phyloP scores from a whole-genome alignment of 495 filamentous ascomycete species.

The Acidomyces sp. region DNA sequence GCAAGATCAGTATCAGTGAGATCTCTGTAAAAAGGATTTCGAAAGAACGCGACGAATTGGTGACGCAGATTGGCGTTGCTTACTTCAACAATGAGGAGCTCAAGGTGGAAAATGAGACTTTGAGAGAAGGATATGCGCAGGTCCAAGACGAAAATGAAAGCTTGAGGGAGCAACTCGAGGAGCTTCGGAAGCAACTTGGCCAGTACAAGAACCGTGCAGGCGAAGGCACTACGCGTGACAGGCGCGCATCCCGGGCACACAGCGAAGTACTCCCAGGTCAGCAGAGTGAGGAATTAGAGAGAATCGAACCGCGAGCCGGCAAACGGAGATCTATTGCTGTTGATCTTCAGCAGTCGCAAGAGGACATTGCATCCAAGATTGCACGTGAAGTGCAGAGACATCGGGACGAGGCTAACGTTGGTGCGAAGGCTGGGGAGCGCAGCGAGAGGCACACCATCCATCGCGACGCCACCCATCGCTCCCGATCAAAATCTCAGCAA shows the following conservation, averaged over 20 bases:
- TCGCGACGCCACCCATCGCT: not conserved
- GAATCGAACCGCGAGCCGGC: no score
- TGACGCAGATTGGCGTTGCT: conserved; percentile 50
- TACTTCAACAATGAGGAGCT: conserved; percentile 51
- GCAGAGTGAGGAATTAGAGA: no score
- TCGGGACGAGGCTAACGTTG: not conserved
- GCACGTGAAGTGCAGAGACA: conserved; percentile 8
- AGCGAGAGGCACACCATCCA: not conserved
- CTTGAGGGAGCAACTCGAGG: not conserved
- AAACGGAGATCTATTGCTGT: no score
- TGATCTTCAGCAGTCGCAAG: not conserved
- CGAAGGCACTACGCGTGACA: not conserved
- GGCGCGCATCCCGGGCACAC: not conserved
- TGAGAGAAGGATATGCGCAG: conserved; percentile 19
- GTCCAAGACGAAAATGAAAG: not conserved
- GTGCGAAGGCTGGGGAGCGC: conserved; percentile 1
- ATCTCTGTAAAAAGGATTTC: conserved; percentile 45
- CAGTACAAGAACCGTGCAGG: not conserved
- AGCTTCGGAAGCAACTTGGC: no score
- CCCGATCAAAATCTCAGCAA: conserved; percentile 4
- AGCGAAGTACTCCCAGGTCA: no score
- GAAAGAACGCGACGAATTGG: conserved; percentile 51
- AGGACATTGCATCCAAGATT: conserved; percentile 6
- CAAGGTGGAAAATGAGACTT: conserved; percentile 33
- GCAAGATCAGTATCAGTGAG: conserved; percentile 47